Base-by-base conservation (phyloP, 306 rosid genomes). In the Trifolium repens region DNA sequence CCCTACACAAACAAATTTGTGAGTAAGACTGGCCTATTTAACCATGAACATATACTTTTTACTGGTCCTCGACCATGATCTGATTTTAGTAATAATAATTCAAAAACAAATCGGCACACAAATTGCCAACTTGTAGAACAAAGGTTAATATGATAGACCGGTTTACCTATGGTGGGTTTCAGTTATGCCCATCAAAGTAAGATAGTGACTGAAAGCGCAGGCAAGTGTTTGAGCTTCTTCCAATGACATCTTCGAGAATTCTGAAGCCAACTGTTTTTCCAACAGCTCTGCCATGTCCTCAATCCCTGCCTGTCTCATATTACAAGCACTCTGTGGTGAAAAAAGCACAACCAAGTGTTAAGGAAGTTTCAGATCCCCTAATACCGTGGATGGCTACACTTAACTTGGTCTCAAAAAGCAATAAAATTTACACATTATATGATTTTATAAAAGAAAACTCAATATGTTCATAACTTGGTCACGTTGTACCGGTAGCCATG, bases 171-270 rank as follows among this genome's bases (percentile, higher is more conserved):
- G 98, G 78, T 91, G 97, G 54, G 96, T 91, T 81, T 93, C 97
- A 27, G 98, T 97, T 73, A 88, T 86, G 34, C 94, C 90, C 89
- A 80, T 91, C 88, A 93, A 81, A 78, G 85, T 91, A 78, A 93
- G 97, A 85, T 87, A 85, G 40, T 89, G 98, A 77, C 98, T 84
- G 57, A 91, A 91, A 37, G 96, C 96, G 63, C 98, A 97, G 79
- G 94, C 96, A 16, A 91, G 79, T 50, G 82, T 80, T 17, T 89
- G 69, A 42, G 97, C 98, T 72, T 89, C 98, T 30, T 91, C 97
- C 50, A 91, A 77, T 11, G 87, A 75, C 97, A 91, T 85, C 55
- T 93, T 78, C 34, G 97, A 91, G 34, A 93, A 80, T 74, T 88
- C 94, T 16, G 94, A 84, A 30, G 92, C 89, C 57, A 89, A 86